phyloP scores from a whole-genome alignment of 805 yeast genomes.

The Nakazawaea wickerhamii region DNA sequence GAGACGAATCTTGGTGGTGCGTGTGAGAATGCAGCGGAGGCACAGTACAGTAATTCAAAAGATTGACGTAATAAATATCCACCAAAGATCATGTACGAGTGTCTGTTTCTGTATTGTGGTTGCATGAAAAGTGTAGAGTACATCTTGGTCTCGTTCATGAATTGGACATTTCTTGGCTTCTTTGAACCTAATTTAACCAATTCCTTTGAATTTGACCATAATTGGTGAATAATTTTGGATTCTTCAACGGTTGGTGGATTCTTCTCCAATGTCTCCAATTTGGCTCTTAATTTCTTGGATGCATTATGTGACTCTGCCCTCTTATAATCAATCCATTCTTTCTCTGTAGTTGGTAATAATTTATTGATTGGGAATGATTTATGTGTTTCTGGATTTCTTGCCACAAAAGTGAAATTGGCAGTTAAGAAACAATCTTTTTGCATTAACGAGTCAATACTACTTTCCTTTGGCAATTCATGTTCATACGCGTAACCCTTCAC shows the following conservation, averaged over 20 bases:
- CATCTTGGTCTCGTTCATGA: constrained; percentile 68
- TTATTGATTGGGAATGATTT: constrained; percentile 82
- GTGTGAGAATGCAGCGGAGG: constrained; percentile 83
- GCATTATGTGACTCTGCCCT: constrained; percentile 89
- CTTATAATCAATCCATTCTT: constrained; percentile 78
- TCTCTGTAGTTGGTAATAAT: constrained; percentile 66
- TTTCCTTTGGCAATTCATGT: constrained; percentile 43
- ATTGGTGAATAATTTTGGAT: constrained; percentile 64
- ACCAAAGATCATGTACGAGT: constrained; percentile 91
- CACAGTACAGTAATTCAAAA: constrained; percentile 89
- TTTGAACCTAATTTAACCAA: constrained; percentile 25
- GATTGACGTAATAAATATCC: constrained; percentile 90
- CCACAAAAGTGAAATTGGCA: constrained; percentile 93
- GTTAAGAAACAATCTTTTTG: constrained; percentile 70
- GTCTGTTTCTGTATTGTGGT: constrained; percentile 94
- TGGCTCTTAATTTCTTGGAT: constrained; percentile 75
- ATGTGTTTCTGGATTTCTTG: constrained; percentile 90
- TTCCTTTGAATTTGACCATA: constrained; percentile 55
- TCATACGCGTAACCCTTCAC: constrained; percentile 82
- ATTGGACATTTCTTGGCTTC: constrained; percentile 46
- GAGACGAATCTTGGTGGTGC: constrained; percentile 87
- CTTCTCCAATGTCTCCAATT: constrained; percentile 49
- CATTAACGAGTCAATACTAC: constrained; percentile 53
- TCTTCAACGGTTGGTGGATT: constrained; percentile 79
- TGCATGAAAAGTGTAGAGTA: constrained; percentile 86